These are phyloP conservation scores for Raphanus hybrid DNA, from an alignment of 441 rosid species.

Conservation along the genomic window DNA sequence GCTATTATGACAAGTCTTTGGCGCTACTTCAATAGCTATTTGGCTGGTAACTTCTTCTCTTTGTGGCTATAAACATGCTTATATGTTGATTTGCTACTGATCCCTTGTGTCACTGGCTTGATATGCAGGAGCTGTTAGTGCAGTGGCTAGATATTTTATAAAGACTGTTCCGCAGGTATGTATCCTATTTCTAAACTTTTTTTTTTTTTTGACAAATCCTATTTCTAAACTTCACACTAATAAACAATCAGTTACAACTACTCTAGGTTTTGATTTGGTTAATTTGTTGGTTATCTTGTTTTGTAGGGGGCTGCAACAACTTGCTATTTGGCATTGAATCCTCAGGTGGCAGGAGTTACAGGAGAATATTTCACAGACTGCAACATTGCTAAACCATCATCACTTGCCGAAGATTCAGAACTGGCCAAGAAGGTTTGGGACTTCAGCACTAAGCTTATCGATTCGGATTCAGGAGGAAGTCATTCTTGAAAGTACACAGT, in stretches of 20 bases:
- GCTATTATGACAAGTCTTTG: constrained; percentile 51
- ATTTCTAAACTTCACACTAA: not conserved
- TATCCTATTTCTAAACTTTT: not conserved
- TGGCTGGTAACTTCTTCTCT: constrained; percentile 45
- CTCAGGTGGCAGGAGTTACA: constrained; percentile 61
- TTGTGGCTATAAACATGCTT: not conserved
- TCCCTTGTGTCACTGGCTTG: constrained; percentile 26
- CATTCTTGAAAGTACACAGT: constrained; percentile 41
- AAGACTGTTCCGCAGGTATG: constrained; percentile 72
- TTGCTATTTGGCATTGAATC: constrained; percentile 84
- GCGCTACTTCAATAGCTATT: constrained; percentile 43
- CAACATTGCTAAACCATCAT: constrained; percentile 48
- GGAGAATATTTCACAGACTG: constrained; percentile 65
- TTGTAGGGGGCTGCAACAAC: constrained; percentile 81
- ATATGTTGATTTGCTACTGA: not conserved
- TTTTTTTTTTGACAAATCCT: no score
- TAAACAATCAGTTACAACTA: not conserved
- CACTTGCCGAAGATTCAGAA: constrained; percentile 47
- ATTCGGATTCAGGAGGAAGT: constrained; percentile 25
- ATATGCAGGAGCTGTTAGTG: constrained; percentile 49
- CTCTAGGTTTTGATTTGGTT: not conserved
- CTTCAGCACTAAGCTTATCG: constrained; percentile 53
- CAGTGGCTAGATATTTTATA: constrained; percentile 48
- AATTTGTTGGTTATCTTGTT: no score
- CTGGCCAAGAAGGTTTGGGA: constrained; percentile 78